Evolutionary conservation across 495 filamentous ascomycete genomes (phyloP), one percentile per base, ranked within the genome.

Genomic region (Clavariopsis aquatica): DNA sequence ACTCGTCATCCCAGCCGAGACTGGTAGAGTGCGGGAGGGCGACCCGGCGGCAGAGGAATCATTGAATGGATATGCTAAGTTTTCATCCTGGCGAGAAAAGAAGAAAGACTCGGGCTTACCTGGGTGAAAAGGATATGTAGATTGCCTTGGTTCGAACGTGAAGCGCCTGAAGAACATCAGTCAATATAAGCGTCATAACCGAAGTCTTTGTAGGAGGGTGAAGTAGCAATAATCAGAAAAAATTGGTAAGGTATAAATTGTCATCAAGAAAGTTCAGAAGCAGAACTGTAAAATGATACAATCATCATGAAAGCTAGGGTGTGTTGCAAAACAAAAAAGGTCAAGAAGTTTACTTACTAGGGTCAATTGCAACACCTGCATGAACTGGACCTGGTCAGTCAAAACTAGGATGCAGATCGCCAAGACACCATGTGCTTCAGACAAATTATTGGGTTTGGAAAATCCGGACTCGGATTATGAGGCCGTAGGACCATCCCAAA

Each of bases 61-160:
- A 84, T 95, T 88, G 93, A 98, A 98, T 98, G 93, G 93, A 98
- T 98, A 89, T 87, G 91, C 93, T 93, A 54, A 81, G 84, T 89
- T 85, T 64, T 96, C 92, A 96, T 98, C 93, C 89, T 89, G 76
- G 80, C 65, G 64, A 52, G 45, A 52, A 28, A n/a, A 63, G 29
- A 52, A 23, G 57, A 3, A 43, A 53, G 26, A 47, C 24, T 38
- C 26, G 10, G 4, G 26, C 60, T 46, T 71, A 66, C 57, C 56
- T 20, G 4, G 54, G 34, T n/a, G n/a, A n/a, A 4, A 20, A 3
- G 4, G 19, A 3, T 22, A 19, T 17, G 19, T 31, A 10, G 58
- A 1, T 8, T 17, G n/a, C 12, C 15, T 36, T n/a, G 15, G 15
- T 9, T 6, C 38, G 38, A 17, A 17, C 13, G n/a, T 43, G n/a